Evolutionary conservation across 192 early-diverging fungal species (phyloP).

Genomic region (Spinellus fusiger): DNA sequence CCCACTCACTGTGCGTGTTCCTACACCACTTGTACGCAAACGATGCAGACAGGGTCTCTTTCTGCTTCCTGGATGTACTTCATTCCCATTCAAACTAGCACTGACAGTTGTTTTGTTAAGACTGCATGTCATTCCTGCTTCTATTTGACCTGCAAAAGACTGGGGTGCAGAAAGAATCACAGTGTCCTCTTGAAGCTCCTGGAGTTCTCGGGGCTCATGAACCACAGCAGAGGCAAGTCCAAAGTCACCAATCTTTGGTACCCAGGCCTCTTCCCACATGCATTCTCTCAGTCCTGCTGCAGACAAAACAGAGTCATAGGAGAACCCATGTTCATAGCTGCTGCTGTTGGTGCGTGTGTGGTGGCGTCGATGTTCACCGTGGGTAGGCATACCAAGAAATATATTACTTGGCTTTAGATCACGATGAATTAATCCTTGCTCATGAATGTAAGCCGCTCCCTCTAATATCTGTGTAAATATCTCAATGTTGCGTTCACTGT

Average conservation of each 20-base stretch:
- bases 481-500: constrained; percentile 21
- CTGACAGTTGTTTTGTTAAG: not conserved
- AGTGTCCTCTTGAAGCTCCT: too few relatives aligned
- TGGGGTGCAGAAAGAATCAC: not conserved
- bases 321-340: constrained; percentile 2
- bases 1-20: constrained; percentile 16
- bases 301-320: constrained; percentile 20
- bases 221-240: constrained; percentile 74
- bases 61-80: not conserved
- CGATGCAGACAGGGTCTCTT: constrained; percentile 5
- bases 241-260: constrained; percentile 92
- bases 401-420: constrained; percentile 71
- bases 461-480: constrained; percentile 72
- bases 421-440: constrained; percentile 64
- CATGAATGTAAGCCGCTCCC: constrained; percentile 70
- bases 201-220: too few relatives aligned
- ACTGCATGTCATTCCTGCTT: not conserved
- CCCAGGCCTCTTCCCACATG: constrained; percentile 39
- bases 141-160: not conserved
- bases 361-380: not conserved
- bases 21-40: constrained; percentile 13
- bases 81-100: not conserved
- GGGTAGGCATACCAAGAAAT: constrained; percentile 42
- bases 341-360: not conserved
- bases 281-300: constrained; percentile 3